Conservation (phyloP, 2,329 filamentous ascomycete species). For the Colletotrichum sp. region DNA sequence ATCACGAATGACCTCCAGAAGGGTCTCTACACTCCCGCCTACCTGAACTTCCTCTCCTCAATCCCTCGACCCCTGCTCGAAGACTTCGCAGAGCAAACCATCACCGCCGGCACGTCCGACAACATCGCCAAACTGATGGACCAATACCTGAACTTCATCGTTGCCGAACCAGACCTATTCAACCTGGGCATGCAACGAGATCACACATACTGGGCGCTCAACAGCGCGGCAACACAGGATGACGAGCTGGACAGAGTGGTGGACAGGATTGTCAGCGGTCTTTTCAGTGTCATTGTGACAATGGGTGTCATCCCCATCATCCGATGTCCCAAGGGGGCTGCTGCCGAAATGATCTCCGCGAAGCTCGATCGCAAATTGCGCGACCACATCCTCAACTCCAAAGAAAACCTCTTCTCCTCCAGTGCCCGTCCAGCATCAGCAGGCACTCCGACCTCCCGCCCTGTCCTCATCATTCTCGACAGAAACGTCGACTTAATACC, state of each 20-base stretch:
- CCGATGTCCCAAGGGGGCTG: constrained; percentile 88
- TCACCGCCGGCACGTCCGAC: constrained; percentile 82
- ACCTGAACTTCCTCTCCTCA: constrained; percentile 96
- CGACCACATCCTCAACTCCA: constrained; percentile 96
- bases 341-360: constrained; percentile 91
- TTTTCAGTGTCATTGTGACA: constrained; percentile 99
- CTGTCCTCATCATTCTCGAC: constrained; percentile 92
- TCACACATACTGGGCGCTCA: constrained; percentile 93
- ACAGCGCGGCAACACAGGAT: constrained; percentile 89
- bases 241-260: constrained; percentile 87
- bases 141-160: constrained; percentile 97
- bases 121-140: constrained; percentile 92
- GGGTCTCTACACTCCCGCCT: constrained; percentile 89
- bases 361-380: constrained; percentile 95
- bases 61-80: constrained; percentile 89
- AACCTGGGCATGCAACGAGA: constrained; percentile 84
- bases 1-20: constrained; percentile 88
- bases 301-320: constrained; percentile 99
- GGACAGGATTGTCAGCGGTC: constrained; percentile 89
- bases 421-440: constrained; percentile 62
- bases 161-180: constrained; percentile 94
- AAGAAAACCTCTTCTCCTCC: constrained; percentile 90
- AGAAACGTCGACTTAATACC: constrained; percentile 94
- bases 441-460: constrained; percentile 74
- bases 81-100: constrained; percentile 91